Evolutionary conservation across 495 filamentous ascomycete species (phyloP).

Genomic region (Aspergillus saccharolyticus): DNA sequence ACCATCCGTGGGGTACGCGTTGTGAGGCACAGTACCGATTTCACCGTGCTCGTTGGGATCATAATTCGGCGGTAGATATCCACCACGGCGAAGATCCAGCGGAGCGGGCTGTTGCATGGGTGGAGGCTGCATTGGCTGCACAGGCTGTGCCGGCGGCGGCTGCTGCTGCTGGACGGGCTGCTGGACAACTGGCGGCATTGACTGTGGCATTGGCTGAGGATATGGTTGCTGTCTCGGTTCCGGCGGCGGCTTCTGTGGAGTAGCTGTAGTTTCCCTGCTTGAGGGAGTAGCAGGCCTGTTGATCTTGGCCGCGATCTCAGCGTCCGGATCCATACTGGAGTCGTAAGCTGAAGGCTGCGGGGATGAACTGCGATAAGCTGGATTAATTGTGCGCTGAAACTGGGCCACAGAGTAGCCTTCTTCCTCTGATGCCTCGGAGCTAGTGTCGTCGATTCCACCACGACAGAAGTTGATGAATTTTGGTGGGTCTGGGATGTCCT

Average conservation of each 20-base stretch:
- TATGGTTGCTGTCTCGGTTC: slow-evolving; percentile 7
- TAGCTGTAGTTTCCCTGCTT: slow-evolving; percentile 49
- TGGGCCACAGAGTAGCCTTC: slow-evolving; percentile 90
- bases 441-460: slow-evolving; percentile 75
- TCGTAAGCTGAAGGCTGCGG: slow-evolving; percentile 82
- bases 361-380: slow-evolving; percentile 88
- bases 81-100: slow-evolving; percentile 46
- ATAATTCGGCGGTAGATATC: slow-evolving; percentile 45
- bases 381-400: slow-evolving; percentile 92
- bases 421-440: slow-evolving; percentile 78
- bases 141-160: neutral
- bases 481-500: slow-evolving; percentile 95
- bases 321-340: slow-evolving; percentile 80
- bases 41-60: slow-evolving; percentile 57
- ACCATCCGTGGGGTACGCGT: slow-evolving; percentile 90
- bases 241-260: slow-evolving; percentile 46
- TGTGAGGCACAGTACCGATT: slow-evolving; percentile 72
- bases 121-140: slow-evolving; percentile 6
- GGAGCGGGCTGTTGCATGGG: slow-evolving; percentile 41
- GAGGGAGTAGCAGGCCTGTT: slow-evolving; percentile 41
- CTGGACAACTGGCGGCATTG: slow-evolving; percentile 8
- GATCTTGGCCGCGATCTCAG: slow-evolving; percentile 59
- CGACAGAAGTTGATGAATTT: slow-evolving; percentile 99
- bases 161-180: slow-evolving; percentile 2
- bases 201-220: slow-evolving; percentile 10